These are phyloP conservation scores for Stenogyne calaminthoides DNA, from an alignment of 305 asterid species.

Conservation along the genomic window DNA sequence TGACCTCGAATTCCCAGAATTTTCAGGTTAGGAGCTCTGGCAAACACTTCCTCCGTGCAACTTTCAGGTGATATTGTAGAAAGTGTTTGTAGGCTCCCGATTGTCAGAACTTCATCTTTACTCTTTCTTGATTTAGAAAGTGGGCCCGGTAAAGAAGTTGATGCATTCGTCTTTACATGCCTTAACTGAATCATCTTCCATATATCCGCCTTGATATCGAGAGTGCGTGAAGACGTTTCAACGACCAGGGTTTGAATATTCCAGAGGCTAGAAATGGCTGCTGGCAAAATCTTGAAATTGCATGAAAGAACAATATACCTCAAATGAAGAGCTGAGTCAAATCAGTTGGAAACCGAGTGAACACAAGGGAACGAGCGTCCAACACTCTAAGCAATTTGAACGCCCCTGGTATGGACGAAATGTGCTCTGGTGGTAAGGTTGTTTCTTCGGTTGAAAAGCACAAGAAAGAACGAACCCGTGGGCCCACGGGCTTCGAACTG, in stretches of 20 bases:
- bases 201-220: slow-evolving; percentile 55
- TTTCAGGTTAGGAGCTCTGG: slow-evolving; percentile 46
- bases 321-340: slow-evolving; percentile 49
- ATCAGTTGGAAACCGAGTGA: slow-evolving; percentile 53
- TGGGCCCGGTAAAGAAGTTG: slow-evolving; percentile 38
- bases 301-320: slow-evolving; percentile 56
- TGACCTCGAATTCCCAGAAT: slow-evolving; percentile 53
- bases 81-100: slow-evolving; percentile 53
- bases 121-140: slow-evolving; percentile 37
- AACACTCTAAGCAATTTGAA: slow-evolving; percentile 61
- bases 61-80: slow-evolving; percentile 46
- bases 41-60: slow-evolving; percentile 48
- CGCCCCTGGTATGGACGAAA: slow-evolving; percentile 49
- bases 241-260: slow-evolving; percentile 62
- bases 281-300: slow-evolving; percentile 44
- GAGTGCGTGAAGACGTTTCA: slow-evolving; percentile 41
- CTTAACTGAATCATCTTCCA: slow-evolving; percentile 75
- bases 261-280: slow-evolving; percentile 50
- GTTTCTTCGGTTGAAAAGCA: slow-evolving; percentile 50
- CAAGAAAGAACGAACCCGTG: slow-evolving; percentile 61
- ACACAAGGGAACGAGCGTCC: slow-evolving; percentile 46
- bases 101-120: slow-evolving; percentile 33
- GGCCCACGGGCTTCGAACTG: slow-evolving; percentile 45
- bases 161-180: slow-evolving; percentile 57
- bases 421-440: slow-evolving; percentile 34